A percentile compares a stretch with the other conserved stretches of the same genome.
phyloP scores from a whole-genome alignment of 371 early-diverging fungal species.

The Chytridiales sp. region DNA sequence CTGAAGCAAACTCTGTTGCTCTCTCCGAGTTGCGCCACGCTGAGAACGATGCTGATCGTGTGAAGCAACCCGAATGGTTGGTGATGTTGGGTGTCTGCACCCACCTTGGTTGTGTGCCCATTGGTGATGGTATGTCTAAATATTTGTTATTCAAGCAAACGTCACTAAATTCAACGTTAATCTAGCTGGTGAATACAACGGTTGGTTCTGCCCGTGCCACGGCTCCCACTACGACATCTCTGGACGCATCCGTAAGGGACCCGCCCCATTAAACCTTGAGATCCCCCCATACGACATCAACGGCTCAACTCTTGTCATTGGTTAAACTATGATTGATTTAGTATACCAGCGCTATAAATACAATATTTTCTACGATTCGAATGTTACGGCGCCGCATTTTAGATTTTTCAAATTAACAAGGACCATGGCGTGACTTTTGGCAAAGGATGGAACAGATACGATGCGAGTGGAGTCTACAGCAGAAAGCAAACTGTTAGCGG shows the following conservation, averaged over 20 bases:
- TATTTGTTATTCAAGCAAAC: slow-evolving; percentile 2
- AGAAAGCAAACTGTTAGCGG: slow-evolving; percentile 53
- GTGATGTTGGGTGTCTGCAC: slow-evolving; percentile 98
- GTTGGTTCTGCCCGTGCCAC: slow-evolving; percentile 99
- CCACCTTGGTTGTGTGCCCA: slow-evolving; percentile 97
- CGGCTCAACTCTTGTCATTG: slow-evolving; percentile 43
- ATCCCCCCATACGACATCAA: slow-evolving; percentile 73
- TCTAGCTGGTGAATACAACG: slow-evolving; percentile 96
- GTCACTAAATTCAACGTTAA: slow-evolving; percentile 2
- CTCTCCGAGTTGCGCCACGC: slow-evolving; percentile 85
- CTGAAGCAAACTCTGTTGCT: slow-evolving; percentile 84
- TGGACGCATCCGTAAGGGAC: slow-evolving; percentile 97
- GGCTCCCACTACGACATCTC: slow-evolving; percentile 96
- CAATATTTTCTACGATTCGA: slow-evolving; percentile 20
- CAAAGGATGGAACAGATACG: slow-evolving; percentile 65
- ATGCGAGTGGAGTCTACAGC: no score
- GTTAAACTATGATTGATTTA: slow-evolving; percentile 21
- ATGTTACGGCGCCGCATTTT: slow-evolving; percentile 56
- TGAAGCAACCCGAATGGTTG: slow-evolving; percentile 92
- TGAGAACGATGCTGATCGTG: slow-evolving; percentile 88
- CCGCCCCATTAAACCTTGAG: slow-evolving; percentile 97
- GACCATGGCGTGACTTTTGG: slow-evolving; percentile 58
- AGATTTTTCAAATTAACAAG: slow-evolving; percentile 64
- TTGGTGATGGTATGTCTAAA: slow-evolving; percentile 74
- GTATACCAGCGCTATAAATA: neutral